A percentile compares a stretch with the other conserved stretches of the same genome.
phyloP scores from a whole-genome alignment of 805 yeast species.

The Suhomyces emberorum region DNA sequence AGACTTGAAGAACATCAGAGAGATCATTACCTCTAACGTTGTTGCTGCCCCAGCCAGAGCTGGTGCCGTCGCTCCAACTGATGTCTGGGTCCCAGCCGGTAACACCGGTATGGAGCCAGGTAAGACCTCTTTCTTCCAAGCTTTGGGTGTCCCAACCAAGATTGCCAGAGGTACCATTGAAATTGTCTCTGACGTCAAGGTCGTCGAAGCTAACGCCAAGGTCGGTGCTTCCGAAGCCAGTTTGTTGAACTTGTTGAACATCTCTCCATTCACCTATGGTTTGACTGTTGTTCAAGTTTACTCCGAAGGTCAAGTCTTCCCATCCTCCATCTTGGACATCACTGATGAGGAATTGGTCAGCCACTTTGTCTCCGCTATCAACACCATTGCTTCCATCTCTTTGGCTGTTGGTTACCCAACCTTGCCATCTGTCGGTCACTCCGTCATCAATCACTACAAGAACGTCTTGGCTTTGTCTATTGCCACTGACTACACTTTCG shows the following conservation, averaged over 20 bases:
- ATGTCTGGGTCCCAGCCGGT: slow-evolving; percentile 97
- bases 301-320: slow-evolving; percentile 98
- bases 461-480: slow-evolving; percentile 94
- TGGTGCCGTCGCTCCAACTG: slow-evolving; percentile 98
- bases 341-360: slow-evolving; percentile 93
- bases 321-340: slow-evolving; percentile 94
- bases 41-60: slow-evolving; percentile 99
- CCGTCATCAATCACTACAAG: slow-evolving; percentile 98
- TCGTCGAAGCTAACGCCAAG: slow-evolving; percentile 77
- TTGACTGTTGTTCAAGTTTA: slow-evolving; percentile 93
- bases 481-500: slow-evolving; percentile 98
- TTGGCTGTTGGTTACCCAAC: slow-evolving; percentile 99
- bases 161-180: slow-evolving; percentile 99
- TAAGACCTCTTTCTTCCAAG: slow-evolving; percentile 99
- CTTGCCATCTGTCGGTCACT: slow-evolving; percentile 98
- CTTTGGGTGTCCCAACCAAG: slow-evolving; percentile 99
- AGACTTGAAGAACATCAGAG: slow-evolving; percentile 91
- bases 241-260: slow-evolving; percentile 98
- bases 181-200: slow-evolving; percentile 95
- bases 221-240: slow-evolving; percentile 99
- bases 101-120: slow-evolving; percentile 99
- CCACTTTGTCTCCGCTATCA: slow-evolving; percentile 90
- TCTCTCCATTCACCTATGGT: slow-evolving; percentile 99
- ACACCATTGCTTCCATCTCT: slow-evolving; percentile 92
- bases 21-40: slow-evolving; percentile 80